Evolutionary conservation across 2,329 filamentous ascomycete genomes (phyloP).

Genomic region (Diaporthe nobilis): DNA sequence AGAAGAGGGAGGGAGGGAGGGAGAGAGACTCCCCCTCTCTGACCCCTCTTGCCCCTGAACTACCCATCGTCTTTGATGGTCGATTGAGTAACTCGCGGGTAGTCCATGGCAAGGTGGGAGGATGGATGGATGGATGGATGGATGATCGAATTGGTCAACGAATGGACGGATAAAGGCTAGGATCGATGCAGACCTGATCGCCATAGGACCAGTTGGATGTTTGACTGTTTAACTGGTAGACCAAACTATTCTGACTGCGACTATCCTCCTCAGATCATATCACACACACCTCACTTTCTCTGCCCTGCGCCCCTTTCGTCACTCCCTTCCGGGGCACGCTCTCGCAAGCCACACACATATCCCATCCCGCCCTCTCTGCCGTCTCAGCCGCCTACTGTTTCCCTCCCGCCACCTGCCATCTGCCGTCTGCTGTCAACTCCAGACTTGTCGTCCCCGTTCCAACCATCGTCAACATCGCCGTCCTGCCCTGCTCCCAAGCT

Average conservation of each 20-base stretch:
- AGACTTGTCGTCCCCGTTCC: not conserved
- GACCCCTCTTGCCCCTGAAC: not conserved
- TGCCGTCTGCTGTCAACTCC: not conserved
- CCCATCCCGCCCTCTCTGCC: not conserved
- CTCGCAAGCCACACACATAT: not conserved
- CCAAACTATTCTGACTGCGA: not conserved
- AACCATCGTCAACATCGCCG: slow-evolving; percentile 2
- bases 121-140: not conserved
- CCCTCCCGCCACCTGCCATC: not conserved
- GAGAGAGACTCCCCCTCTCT: no score
- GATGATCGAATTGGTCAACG: not conserved
- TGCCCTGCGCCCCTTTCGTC: slow-evolving; percentile 23
- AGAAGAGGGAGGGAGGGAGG: not conserved
- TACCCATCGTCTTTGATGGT: not conserved
- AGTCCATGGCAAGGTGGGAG: not conserved
- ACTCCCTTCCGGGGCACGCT: not conserved
- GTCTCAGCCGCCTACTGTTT: slow-evolving; percentile 5
- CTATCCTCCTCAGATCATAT: not conserved
- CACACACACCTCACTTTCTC: not conserved
- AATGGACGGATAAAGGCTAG: not conserved
- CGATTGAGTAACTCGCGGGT: not conserved
- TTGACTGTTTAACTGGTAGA: not conserved
- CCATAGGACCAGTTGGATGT: not conserved
- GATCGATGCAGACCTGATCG: slow-evolving; percentile 19
- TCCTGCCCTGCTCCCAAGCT: not conserved